These are phyloP conservation scores for Nepenthes gracilis DNA, from an alignment of 148 eudicot species.

Conservation along the genomic window DNA sequence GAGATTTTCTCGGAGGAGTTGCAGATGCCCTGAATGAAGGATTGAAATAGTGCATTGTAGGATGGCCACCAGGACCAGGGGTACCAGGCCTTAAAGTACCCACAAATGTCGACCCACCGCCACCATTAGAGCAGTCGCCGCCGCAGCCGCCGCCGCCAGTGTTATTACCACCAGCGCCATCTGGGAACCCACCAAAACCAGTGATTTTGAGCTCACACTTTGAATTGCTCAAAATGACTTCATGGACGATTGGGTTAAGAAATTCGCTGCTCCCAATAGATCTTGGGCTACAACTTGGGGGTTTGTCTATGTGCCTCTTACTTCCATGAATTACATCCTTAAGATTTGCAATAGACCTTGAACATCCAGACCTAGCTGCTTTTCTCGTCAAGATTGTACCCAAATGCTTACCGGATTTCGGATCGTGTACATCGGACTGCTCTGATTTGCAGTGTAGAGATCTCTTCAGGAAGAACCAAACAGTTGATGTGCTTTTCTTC, in stretches of 20 bases:
- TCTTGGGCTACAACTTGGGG: conserved; percentile 82
- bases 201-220: conserved; percentile 83
- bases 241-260: conserved; percentile 87
- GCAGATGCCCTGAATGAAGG: conserved; percentile 17
- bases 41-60: conserved; percentile 63
- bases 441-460: conserved; percentile 84
- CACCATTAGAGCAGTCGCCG: conserved; percentile 9
- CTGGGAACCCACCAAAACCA: conserved; percentile 41
- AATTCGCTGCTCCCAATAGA: conserved; percentile 95
- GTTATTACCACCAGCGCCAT: conserved; percentile 9
- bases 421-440: conserved; percentile 81
- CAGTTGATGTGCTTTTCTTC: conserved; percentile 37
- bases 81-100: conserved; percentile 87
- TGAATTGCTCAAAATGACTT: conserved; percentile 72
- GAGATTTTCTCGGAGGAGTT: conserved; percentile 30
- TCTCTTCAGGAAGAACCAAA: conserved; percentile 81
- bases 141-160: conserved; percentile 9
- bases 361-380: conserved; percentile 76
- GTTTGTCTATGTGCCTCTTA: conserved; percentile 71
- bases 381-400: conserved; percentile 51
- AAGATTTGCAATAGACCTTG: conserved; percentile 89
- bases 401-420: conserved; percentile 40
- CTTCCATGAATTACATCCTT: conserved; percentile 95
- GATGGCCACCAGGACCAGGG: conserved; percentile 87
- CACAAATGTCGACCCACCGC: conserved; percentile 40